phyloP scores from a whole-genome alignment of 2,329 filamentous ascomycete species.

The Penicillium psychrosexuale region DNA sequence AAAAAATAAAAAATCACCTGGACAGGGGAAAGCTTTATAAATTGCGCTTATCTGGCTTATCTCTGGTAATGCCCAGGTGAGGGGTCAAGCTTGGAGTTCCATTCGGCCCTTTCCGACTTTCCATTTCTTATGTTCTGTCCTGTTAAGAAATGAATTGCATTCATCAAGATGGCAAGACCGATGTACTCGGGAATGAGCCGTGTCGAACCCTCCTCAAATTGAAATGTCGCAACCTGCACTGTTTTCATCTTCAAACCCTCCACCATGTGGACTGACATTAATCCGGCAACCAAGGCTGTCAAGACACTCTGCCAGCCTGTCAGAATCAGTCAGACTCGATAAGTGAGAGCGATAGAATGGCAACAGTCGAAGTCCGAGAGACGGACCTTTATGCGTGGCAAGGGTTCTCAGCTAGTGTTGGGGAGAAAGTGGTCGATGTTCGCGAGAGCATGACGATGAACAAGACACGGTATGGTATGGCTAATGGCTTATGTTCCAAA shows the following conservation, averaged over 20 bases:
- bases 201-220: neutral
- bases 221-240: neutral
- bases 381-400: neutral
- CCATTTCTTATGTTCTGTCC: neutral
- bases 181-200: neutral
- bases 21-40: neutral
- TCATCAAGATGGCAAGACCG: too few species aligned
- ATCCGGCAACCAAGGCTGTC: neutral
- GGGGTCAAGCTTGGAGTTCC: neutral
- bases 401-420: neutral
- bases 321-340: constrained; percentile 19
- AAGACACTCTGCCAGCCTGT: constrained; percentile 9
- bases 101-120: neutral
- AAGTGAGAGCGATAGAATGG: constrained; percentile 16
- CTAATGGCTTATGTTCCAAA: neutral
- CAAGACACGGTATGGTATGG: neutral
- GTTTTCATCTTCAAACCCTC: neutral
- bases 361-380: constrained; percentile 14
- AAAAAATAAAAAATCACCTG: neutral
- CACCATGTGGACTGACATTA: neutral
- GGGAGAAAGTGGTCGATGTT: constrained; percentile 12
- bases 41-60: constrained; percentile 2
- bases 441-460: constrained; percentile 15
- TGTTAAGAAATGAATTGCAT: neutral
- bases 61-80: neutral